Conservation (phyloP, 331 rosid genomes). For the Dryas integrifolia region DNA sequence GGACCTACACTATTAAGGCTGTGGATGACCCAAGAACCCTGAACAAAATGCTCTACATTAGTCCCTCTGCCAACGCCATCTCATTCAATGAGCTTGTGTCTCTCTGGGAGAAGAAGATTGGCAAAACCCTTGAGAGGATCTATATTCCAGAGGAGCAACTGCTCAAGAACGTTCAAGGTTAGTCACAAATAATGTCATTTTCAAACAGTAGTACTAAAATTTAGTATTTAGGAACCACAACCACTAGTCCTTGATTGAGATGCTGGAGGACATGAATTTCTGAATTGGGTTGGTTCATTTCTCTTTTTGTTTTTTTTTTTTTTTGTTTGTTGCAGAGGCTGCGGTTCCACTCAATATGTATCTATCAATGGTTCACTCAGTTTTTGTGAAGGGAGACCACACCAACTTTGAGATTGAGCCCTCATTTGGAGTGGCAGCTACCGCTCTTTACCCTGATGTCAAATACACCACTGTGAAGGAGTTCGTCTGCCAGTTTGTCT, state of each 20-base stretch:
- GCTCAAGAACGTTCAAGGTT: conserved; percentile 50
- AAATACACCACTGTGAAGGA: conserved; percentile 55
- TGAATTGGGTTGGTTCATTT: neutral
- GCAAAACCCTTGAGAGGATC: conserved; percentile 40
- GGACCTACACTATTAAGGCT: conserved; percentile 38
- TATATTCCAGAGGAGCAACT: conserved; percentile 46
- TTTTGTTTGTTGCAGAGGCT: conserved; percentile 37
- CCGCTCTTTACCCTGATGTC: conserved; percentile 52
- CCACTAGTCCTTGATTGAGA: neutral
- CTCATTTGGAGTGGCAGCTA: conserved; percentile 55
- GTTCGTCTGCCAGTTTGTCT: conserved; percentile 52
- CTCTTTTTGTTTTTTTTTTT: neutral
- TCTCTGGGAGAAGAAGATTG: conserved; percentile 59
- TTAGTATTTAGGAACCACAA: no score
- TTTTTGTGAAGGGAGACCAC: conserved; percentile 55
- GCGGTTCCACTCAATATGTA: conserved; percentile 34
- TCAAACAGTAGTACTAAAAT: neutral
- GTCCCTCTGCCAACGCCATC: conserved; percentile 36
- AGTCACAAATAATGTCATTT: neutral
- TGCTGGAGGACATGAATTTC: neutral
- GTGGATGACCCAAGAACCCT: conserved; percentile 62
- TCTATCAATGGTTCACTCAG: conserved; percentile 39
- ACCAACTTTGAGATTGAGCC: conserved; percentile 55
- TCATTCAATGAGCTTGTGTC: conserved; percentile 53
- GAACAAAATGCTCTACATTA: conserved; percentile 51